These are phyloP conservation scores for Sporothrix dimorphospora DNA, from an alignment of 2,329 filamentous ascomycete species.

Conservation along the genomic window DNA sequence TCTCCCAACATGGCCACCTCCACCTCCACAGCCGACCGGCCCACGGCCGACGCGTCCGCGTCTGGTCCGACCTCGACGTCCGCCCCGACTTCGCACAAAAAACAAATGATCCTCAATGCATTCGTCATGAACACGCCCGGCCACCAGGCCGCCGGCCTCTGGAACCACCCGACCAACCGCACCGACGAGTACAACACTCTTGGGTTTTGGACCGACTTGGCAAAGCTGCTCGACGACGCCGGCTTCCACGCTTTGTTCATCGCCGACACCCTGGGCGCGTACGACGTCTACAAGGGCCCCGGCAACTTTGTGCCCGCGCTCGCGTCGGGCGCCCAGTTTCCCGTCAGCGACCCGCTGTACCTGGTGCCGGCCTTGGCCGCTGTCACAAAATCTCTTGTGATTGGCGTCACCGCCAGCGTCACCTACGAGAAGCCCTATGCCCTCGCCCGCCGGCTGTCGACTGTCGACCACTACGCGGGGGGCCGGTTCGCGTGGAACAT, in stretches of 20 bases:
- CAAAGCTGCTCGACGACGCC: conserved; percentile 30
- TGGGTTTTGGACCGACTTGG: conserved; percentile 31
- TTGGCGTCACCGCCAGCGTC: conserved; percentile 28
- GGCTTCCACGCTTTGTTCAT: conserved; percentile 33
- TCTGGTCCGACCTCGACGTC: not conserved
- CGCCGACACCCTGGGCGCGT: conserved; percentile 31
- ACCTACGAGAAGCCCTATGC: conserved; percentile 28
- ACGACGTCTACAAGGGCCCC: conserved; percentile 33
- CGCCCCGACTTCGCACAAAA: conserved; percentile 30
- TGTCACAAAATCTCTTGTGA: conserved; percentile 27
- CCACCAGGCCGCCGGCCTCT: conserved; percentile 32
- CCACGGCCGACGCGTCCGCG: not conserved
- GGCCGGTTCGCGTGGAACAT: conserved; percentile 34
- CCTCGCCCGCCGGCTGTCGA: conserved; percentile 25
- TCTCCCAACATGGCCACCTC: too few relatives aligned
- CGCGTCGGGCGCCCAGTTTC: conserved; percentile 31
- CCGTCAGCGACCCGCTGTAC: conserved; percentile 30
- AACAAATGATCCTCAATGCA: conserved; percentile 49
- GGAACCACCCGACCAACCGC: conserved; percentile 31
- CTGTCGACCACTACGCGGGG: conserved; percentile 30
- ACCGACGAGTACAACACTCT: conserved; percentile 31
- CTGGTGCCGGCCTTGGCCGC: conserved; percentile 28
- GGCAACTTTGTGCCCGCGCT: conserved; percentile 29
- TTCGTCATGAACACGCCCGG: conserved; percentile 41
- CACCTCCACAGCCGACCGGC: not conserved